Evolutionary conservation across 176 grass and related monocot species (phyloP), one percentile per base, ranked within the genome.

Genomic region (Rhynchospora pubera): DNA sequence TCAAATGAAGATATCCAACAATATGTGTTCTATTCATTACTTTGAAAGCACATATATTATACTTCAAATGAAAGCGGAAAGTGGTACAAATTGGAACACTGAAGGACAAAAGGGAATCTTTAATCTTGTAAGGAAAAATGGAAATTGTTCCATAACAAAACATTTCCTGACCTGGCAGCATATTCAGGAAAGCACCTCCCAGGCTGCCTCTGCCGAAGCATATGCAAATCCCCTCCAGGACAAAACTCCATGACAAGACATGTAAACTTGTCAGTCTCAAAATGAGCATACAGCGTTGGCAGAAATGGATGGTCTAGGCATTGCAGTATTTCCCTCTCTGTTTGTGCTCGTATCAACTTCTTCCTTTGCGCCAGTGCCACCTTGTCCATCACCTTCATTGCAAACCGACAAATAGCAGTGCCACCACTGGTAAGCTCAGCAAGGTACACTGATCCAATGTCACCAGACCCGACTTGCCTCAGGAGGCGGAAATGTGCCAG

Each of bases 191-290:
- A 94, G 78, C 81, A 92, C 65, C 91, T 92, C 18, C 88, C 93
- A 56, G 90, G 93, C 61, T 94, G 93, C 72, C 83, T 94, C 83
- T 94, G 93, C 6, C 93, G 79, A 55, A 92, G 79, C 60, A 85
- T 92, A 85, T 94, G 93, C 22, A 94, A 83, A 77, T 94, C 90
- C 42, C 93, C 93, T 77, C 93, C 93, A 83, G 90, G 90, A 69
- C 93, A 94, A 79, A 92, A 94, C 90, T 94, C 93, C 93, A 94
- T 94, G 48, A 94, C 93, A 84, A 94, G 84, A 70, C 93, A 94
- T 52, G 90, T 90, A 83, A 94, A 92, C 43, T 94, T 94, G 53
- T 92, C 93, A 0, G 93, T 94, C 84, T 94, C 93, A 53, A 94
- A 92, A 68, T 92, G 93, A n/a, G 90, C 89, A 62, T 90, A 94